These are phyloP conservation scores for Spizellomyces sp. DNA, from an alignment of 192 early-diverging fungal species.

Conservation along the genomic window DNA sequence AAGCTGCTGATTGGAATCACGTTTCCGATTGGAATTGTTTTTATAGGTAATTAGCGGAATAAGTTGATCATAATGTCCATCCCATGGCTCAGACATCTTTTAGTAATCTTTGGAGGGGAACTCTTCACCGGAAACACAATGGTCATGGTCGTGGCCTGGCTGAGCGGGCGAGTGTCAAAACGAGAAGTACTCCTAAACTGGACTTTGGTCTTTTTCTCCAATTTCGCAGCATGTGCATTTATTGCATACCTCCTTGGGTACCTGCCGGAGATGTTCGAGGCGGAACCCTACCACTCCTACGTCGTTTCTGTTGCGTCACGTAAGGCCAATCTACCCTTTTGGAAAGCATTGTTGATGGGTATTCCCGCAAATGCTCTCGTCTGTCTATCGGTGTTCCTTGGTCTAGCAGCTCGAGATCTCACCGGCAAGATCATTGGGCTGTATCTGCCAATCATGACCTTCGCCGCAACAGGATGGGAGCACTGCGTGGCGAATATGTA, in stretches of 20 bases:
- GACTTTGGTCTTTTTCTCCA: slow-evolving; percentile 33
- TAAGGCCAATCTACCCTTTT: slow-evolving; percentile 33
- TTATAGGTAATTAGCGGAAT: not conserved
- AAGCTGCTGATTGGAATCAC: slow-evolving; percentile 34
- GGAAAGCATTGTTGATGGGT: slow-evolving; percentile 25
- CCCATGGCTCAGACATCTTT: no score
- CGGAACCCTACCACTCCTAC: slow-evolving; percentile 32
- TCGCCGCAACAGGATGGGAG: slow-evolving; percentile 39
- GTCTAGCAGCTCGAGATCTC: slow-evolving; percentile 35
- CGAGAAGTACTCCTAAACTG: slow-evolving; percentile 34
- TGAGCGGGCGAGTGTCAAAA: slow-evolving; percentile 25
- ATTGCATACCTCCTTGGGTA: slow-evolving; percentile 31
- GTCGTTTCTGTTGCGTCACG: slow-evolving; percentile 19
- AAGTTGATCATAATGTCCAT: no score
- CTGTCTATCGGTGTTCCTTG: slow-evolving; percentile 38
- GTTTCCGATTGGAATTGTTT: slow-evolving; percentile 36
- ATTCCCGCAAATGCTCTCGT: slow-evolving; percentile 43
- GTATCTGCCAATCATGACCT: slow-evolving; percentile 33
- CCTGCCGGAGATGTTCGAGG: slow-evolving; percentile 29
- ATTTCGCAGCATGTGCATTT: slow-evolving; percentile 28
- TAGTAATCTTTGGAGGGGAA: slow-evolving; percentile 38
- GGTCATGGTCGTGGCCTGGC: slow-evolving; percentile 32
- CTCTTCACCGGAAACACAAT: slow-evolving; percentile 43
- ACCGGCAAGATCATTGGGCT: slow-evolving; percentile 39
- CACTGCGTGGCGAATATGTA: slow-evolving; percentile 42